Base-by-base conservation (phyloP, 345 rosid genomes). In the Eucalyptus curtisii region DNA sequence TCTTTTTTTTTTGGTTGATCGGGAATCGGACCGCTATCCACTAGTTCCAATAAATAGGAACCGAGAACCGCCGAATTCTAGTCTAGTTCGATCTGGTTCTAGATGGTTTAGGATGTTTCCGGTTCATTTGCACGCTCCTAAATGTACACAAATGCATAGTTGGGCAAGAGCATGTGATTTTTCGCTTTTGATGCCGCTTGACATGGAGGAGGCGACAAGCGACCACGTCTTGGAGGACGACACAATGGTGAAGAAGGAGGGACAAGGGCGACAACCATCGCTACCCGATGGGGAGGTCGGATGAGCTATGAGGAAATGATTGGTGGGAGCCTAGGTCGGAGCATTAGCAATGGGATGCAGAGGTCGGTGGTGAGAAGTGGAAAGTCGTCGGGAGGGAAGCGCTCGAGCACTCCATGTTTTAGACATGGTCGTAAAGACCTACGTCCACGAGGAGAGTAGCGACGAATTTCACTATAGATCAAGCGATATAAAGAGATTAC, bases 1-100 rank as follows among this genome's bases (percentile, higher is more conserved):
- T 17, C 22, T 7, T 17, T 19, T 19, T 49, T 15, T 19, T 52
- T 52, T 52, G 4, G 10, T 52, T 7, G 57, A 19, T 52, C 0
- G 0, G 24, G 24, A 19, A 19, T 52, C 0, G 2, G 10, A 7
- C 5, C 0, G 10, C 0, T 0, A 19, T n/a, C 24, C 24, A 52
- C 0, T 52, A 0, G 0, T 19, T 52, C 10, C 24, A 7, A 52
- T 52, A 19, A 52, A 52, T 52, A 19, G 10, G 24, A 52, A 7
- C 0, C 4, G 1, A 52, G 55, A 52, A 52, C 55, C 0, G 0
- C 0, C 0, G 4, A 52, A 52, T 52, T 52, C 10, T 52, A 19
- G 10, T 52, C 25, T 7, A 7, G 2, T 19, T 7, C 0, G 10
- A 2, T 19, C 5, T 52, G 0, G 10, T 52, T 52, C 0, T 7